phyloP scores from a whole-genome alignment of 768 basidiomycete genomes.

The Kwoniella newhampshirensis region DNA sequence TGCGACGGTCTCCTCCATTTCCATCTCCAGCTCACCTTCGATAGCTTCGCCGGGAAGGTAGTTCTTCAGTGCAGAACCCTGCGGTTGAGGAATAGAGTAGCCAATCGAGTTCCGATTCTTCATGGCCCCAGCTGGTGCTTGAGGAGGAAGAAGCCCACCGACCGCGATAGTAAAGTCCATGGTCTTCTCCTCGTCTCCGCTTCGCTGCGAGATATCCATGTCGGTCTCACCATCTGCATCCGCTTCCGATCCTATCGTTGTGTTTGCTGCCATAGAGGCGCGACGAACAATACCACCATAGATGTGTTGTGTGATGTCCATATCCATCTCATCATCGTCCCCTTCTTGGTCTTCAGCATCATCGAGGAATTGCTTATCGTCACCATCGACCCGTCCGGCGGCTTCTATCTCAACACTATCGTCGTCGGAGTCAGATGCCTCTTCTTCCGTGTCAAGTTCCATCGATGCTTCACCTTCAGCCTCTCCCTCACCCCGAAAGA shows the following conservation, averaged over 20 bases:
- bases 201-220: constrained; percentile 13
- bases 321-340: constrained; percentile 44
- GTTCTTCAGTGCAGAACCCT: constrained; percentile 1
- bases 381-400: not conserved
- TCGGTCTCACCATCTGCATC: constrained; percentile 20
- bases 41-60: constrained; percentile 35
- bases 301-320: constrained; percentile 48
- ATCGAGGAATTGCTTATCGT: not conserved
- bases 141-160: constrained; percentile 48
- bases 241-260: constrained; percentile 1
- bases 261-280: constrained; percentile 22
- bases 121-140: constrained; percentile 47
- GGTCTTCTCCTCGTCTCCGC: constrained; percentile 39
- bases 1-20: constrained; percentile 54
- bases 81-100: constrained; percentile 37
- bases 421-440: constrained; percentile 20
- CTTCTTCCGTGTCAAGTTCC: constrained; percentile 48
- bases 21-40: constrained; percentile 41
- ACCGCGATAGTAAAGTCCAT: constrained; percentile 55
- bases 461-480: constrained; percentile 38
- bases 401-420: constrained; percentile 1
- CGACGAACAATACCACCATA: constrained; percentile 38
- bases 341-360: constrained; percentile 26
- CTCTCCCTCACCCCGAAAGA: constrained; percentile 20
- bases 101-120: constrained; percentile 42